Evolutionary conservation across 106 monocot species (phyloP).

Genomic region (Posidonia australis): DNA sequence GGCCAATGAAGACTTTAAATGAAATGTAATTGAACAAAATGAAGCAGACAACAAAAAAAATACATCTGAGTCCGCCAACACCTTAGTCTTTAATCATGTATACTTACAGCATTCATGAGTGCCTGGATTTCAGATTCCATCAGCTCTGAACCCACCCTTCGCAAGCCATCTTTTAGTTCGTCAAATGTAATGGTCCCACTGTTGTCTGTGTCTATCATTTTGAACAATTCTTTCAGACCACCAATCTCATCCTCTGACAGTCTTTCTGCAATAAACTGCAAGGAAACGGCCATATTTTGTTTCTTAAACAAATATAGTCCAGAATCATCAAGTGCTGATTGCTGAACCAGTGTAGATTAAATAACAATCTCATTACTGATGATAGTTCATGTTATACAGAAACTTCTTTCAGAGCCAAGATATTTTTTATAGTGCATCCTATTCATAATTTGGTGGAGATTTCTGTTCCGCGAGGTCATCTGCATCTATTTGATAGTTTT

Average conservation of each 20-base stretch:
- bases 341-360: too few species aligned
- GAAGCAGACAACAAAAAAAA: too few species aligned
- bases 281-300: neutral
- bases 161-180: constrained; percentile 18
- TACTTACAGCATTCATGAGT: constrained; percentile 23
- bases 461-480: too few species aligned
- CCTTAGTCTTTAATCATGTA: too few species aligned
- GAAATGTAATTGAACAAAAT: neutral
- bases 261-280: constrained; percentile 21
- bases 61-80: neutral
- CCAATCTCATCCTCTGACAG: constrained; percentile 23
- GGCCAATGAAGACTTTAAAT: neutral
- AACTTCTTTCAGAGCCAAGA: too few species aligned
- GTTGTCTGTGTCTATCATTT: constrained; percentile 22
- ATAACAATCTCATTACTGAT: too few species aligned
- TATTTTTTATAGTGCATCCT: too few species aligned
- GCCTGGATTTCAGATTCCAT: constrained; percentile 20
- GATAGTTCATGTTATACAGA: too few species aligned
- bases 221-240: constrained; percentile 20
- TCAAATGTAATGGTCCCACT: constrained; percentile 21
- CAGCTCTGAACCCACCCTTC: constrained; percentile 13
- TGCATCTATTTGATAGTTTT: too few species aligned
- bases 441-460: too few species aligned
- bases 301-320: neutral
- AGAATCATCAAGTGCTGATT: neutral